phyloP scores from a whole-genome alignment of 2,329 filamentous ascomycete genomes.

The Colletotrichum nymphaeae region DNA sequence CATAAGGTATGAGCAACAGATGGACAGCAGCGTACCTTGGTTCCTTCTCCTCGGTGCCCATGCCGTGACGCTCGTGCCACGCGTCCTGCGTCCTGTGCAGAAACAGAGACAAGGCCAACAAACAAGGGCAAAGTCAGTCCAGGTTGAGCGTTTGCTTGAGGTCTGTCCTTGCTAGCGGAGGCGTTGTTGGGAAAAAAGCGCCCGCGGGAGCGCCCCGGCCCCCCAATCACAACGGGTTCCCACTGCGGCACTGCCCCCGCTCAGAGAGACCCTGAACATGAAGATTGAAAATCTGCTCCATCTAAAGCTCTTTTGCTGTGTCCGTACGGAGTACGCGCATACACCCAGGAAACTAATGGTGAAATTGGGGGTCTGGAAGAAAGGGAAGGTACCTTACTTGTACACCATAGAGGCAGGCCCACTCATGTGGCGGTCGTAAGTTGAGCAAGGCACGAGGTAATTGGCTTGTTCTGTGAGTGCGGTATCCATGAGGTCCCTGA shows the following conservation, averaged over 20 bases:
- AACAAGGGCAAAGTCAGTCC: background rate
- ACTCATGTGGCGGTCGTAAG: background rate
- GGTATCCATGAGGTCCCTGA: background rate
- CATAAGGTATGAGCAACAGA: too few relatives aligned
- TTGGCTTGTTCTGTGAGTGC: background rate
- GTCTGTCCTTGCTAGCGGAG: background rate
- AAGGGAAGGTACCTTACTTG: background rate
- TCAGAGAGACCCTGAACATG: background rate
- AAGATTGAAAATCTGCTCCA: background rate
- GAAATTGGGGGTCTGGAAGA: background rate
- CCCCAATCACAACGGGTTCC: background rate
- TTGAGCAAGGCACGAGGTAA: background rate
- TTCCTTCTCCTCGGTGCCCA: background rate
- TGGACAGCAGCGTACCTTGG: background rate
- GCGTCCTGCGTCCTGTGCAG: slow-evolving; percentile 17
- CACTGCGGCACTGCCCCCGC: background rate
- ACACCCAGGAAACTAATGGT: background rate
- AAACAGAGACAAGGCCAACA: slow-evolving; percentile 1
- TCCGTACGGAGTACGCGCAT: background rate
- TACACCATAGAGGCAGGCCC: background rate
- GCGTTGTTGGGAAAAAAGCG: background rate
- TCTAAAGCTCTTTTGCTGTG: background rate
- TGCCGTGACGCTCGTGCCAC: slow-evolving; percentile 19
- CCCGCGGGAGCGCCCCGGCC: too few relatives aligned
- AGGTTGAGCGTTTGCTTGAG: background rate